These are phyloP conservation scores for Linnemannia elongata DNA, from an alignment of 192 early-diverging fungal species.

Conservation along the genomic window DNA sequence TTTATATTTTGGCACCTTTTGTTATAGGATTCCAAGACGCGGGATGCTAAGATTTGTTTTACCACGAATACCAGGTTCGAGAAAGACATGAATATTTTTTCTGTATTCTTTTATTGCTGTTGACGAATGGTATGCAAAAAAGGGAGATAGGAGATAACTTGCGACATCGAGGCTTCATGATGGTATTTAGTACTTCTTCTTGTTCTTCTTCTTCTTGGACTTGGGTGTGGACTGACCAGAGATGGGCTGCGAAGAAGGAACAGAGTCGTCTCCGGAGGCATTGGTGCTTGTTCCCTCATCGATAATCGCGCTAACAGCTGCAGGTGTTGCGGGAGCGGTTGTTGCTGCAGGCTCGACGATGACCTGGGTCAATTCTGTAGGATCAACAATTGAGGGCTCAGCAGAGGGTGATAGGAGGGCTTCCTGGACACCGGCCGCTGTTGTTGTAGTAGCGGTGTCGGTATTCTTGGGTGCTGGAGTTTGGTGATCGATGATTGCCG, in stretches of 20 bases:
- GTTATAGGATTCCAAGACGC: background rate
- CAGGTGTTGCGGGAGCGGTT: background rate
- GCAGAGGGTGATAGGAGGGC: background rate
- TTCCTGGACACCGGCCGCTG: background rate
- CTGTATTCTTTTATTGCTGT: background rate
- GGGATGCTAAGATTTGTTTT: background rate
- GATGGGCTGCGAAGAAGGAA: background rate
- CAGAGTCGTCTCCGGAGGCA: background rate
- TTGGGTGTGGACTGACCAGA: background rate
- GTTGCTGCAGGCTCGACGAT: conserved; percentile 6
- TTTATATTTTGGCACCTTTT: background rate
- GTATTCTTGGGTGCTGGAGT: background rate
- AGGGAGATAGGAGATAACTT: background rate
- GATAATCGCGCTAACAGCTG: background rate
- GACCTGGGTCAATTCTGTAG: conserved; percentile 21
- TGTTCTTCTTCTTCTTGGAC: conserved; percentile 9
- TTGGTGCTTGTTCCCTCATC: background rate
- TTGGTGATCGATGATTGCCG: background rate
- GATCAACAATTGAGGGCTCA: background rate
- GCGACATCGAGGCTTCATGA: too few species aligned
- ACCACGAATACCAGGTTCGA: background rate
- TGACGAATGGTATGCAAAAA: background rate
- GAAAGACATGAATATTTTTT: background rate
- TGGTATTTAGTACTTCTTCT: background rate
- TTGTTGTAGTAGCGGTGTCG: background rate